These are phyloP conservation scores for Rhizodiscina lignyota DNA, from an alignment of 495 filamentous ascomycete species.

Conservation along the genomic window DNA sequence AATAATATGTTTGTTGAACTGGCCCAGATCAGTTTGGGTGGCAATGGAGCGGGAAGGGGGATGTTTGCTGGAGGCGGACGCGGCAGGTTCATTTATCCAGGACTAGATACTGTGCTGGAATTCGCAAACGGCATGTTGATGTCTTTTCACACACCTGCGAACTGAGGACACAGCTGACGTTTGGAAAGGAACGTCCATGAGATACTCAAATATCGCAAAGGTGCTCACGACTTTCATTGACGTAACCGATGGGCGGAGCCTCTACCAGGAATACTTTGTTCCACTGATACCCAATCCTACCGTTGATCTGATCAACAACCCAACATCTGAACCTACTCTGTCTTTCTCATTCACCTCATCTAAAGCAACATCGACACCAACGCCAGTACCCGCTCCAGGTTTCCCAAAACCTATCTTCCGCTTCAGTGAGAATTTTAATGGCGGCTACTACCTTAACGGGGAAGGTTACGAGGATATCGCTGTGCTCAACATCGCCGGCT, in stretches of 20 bases:
- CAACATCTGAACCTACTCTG: too few relatives aligned
- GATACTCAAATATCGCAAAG: too few relatives aligned
- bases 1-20: slow-evolving; percentile 16
- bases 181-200: not conserved
- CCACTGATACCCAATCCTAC: too few relatives aligned
- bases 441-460: slow-evolving; percentile 31
- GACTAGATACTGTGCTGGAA: slow-evolving; percentile 11
- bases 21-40: slow-evolving; percentile 11
- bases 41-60: slow-evolving; percentile 12
- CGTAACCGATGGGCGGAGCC: too few relatives aligned
- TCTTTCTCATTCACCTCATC: too few relatives aligned
- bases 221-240: too few relatives aligned
- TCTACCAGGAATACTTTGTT: too few relatives aligned
- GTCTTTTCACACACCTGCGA: too few relatives aligned
- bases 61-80: slow-evolving; percentile 17
- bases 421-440: slow-evolving; percentile 22
- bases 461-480: slow-evolving; percentile 29
- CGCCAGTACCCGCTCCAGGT: slow-evolving; percentile 21
- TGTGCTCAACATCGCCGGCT: slow-evolving; percentile 21
- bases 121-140: slow-evolving; percentile 19
- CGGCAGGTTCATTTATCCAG: slow-evolving; percentile 11
- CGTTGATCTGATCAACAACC: too few relatives aligned
- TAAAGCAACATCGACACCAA: too few relatives aligned
- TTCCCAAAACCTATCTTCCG: slow-evolving; percentile 32
- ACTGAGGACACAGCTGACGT: slow-evolving; percentile 9